Evolutionary conservation across 495 filamentous ascomycete genomes (phyloP), one percentile per base, ranked within the genome.

Genomic region (Aspergillus homomorphus): DNA sequence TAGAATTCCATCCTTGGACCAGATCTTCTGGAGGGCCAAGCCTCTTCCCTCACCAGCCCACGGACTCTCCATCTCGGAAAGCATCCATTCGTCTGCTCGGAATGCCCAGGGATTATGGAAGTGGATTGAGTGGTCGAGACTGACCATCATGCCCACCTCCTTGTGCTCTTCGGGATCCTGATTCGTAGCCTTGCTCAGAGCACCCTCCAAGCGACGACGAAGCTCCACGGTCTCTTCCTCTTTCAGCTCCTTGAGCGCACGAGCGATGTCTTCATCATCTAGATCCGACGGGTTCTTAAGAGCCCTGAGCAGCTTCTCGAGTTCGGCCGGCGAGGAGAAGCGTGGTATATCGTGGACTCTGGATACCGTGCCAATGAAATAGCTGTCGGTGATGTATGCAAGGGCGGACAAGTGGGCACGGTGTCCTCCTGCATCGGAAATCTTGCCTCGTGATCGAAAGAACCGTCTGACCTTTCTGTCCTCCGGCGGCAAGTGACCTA

Each of bases 111-210:
- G 90, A 63, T 88, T 85, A 65, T 98, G 95, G 73, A 98, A 98
- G 71, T 95, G 96, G 45, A 98, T 96, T 3, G 86, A 88, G 74
- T 94, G 91, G 70, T 98, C 94, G 20, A 98, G 74, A 54, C 87
- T 91, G 56, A 98, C 91, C 89, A 97, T 93, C 92, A 98, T 98
- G 10, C 94, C 90, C 16, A 98, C 76, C 66, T 76, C 65, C 57
- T 69, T 75, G 19, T 68, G 66, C 2, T 72, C 61, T 15, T 50
- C 58, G 2, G 60, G 62, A 23, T 62, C 59, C 41, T 51, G 52
- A 15, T 60, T 58, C 3, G 62, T 62, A 9, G 63, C 67, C 45
- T 71, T 63, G 48, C 54, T 66, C 33, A 77, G 42, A 4, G 69
- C 73, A 0, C 73, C 73, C 53, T 77, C 70, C 3, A 77, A 54